phyloP scores from a whole-genome alignment of 2,329 filamentous ascomycete species.

The Chaetomium olivaceum region DNA sequence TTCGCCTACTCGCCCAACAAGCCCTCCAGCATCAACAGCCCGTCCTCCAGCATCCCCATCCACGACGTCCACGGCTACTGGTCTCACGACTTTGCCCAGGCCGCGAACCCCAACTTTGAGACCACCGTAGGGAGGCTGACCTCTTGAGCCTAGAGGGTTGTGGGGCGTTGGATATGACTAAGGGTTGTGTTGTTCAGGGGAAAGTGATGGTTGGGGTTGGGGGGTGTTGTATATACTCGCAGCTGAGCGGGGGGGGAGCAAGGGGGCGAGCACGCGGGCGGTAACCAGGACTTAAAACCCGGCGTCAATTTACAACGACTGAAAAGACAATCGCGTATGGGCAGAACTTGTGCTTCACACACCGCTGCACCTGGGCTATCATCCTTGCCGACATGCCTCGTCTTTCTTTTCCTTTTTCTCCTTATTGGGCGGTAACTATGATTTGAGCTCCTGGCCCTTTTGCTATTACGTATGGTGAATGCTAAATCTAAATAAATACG shows the following conservation, averaged over 20 bases:
- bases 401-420: not conserved
- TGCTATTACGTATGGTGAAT: not conserved
- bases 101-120: slow-evolving; percentile 31
- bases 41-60: slow-evolving; percentile 28
- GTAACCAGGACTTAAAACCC: not conserved
- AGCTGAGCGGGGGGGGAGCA: not conserved
- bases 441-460: not conserved
- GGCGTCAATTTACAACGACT: too few relatives aligned
- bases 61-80: slow-evolving; percentile 36
- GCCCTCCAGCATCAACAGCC: slow-evolving; percentile 30
- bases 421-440: not conserved
- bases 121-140: slow-evolving; percentile 15
- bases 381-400: not conserved
- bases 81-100: slow-evolving; percentile 34
- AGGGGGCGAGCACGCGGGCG: not conserved
- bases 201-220: not conserved
- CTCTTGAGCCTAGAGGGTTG: not conserved
- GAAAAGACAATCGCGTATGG: not conserved
- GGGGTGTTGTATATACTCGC: not conserved
- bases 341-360: not conserved
- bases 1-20: slow-evolving; percentile 33
- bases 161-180: not conserved
- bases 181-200: not conserved
- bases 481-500: not conserved
- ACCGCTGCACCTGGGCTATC: not conserved